A percentile compares a stretch with the other conserved stretches of the same genome.
These are phyloP conservation scores for Saprolegnia parasitica DNA, from an alignment of 352 stramenopile genomes.

Conservation along the genomic window DNA sequence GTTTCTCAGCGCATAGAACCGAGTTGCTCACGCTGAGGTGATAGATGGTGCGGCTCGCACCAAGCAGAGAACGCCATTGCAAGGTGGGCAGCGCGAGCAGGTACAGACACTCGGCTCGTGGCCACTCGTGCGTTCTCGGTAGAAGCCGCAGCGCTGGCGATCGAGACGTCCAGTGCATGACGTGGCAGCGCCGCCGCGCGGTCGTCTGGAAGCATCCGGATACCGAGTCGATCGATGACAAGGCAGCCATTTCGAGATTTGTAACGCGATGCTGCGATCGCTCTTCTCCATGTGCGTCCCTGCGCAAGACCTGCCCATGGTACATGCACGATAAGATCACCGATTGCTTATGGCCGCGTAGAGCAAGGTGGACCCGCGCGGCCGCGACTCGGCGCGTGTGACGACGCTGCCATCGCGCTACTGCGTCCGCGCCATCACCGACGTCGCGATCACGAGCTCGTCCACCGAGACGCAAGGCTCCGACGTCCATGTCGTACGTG, in stretches of 20 bases:
- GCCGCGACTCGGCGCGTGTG: background rate
- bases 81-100: too few species aligned
- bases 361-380: background rate
- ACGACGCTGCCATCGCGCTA: conserved; percentile 6
- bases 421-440: background rate
- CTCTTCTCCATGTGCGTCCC: conserved; percentile 12
- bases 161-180: background rate
- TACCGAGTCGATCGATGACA: background rate
- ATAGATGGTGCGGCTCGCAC: too few species aligned
- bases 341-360: background rate
- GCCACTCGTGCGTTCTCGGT: background rate
- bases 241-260: conserved; percentile 4
- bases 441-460: conserved; percentile 9
- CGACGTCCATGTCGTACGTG: background rate
- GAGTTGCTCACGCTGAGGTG: too few species aligned
- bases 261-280: conserved; percentile 5
- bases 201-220: background rate
- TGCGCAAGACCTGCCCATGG: background rate
- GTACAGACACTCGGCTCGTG: too few species aligned
- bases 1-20: too few species aligned
- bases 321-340: background rate
- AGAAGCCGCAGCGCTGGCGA: background rate
- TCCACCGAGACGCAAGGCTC: conserved; percentile 12
- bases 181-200: background rate
- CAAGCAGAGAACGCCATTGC: too few species aligned